Evolutionary conservation across 768 basidiomycete genomes (phyloP), one percentile per base, ranked within the genome.

Genomic region (Lactifluus subvellereus): DNA sequence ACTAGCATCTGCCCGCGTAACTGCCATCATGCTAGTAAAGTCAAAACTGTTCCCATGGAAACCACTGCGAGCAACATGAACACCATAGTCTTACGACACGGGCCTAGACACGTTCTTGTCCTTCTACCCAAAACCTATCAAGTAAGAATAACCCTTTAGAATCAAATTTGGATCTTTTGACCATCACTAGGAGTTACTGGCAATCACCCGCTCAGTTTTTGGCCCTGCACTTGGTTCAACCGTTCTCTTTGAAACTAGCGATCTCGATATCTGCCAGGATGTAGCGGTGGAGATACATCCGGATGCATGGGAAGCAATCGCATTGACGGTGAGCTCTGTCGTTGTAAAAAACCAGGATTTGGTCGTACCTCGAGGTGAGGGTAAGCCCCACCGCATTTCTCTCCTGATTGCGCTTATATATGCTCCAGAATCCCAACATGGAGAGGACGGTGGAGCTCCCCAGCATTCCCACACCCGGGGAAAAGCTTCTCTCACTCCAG

Each of bases 201-300:
- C 22, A 32, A 55, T 37, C 3, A 42, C 63, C 20, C 47, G 48
- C 18, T 7, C 45, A 11, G 27, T 51, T 22, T 64, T 64, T 7
- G 54, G 35, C n/a, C 2, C 20, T 18, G 20, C 22, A 16, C 18
- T 13, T 6, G 27, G 22, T 38, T 33, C 54, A 37, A 45, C 33
- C 5, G 7, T 56, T 5, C 33, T 63, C 45, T 63, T 65, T 20
- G 64, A 65, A 57, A 65, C 64, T 10, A 54, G 13, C 37, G 61
- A 64, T 43, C 56, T 65, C 54, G 45, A 63, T 35, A 48, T 65
- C n/a, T 65, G 64, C 50, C 64, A 49, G 20, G 64, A 38, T 22
- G 43, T 9, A 22, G 51, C 55, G 8, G 60, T 65, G 20, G 64
- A 65, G 47, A 65, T 65, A 11, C 61, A 65, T 38, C 51, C 55